phyloP scores from a whole-genome alignment of 208 protist genomes.

The Tritrichomonas foetus region DNA sequence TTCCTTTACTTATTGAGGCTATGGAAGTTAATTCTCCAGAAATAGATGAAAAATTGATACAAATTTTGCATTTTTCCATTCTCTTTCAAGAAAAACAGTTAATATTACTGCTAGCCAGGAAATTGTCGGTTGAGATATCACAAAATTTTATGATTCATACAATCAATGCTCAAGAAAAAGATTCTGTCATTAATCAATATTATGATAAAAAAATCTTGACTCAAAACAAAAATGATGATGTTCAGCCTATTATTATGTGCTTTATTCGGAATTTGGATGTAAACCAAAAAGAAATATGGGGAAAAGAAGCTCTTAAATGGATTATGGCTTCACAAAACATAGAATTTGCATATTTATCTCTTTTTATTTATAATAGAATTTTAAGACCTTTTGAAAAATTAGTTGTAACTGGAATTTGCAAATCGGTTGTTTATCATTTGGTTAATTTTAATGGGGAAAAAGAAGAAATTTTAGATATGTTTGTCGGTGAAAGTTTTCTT shows the following conservation, averaged over 20 bases:
- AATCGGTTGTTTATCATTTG: background rate
- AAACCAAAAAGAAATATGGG: too few relatives aligned
- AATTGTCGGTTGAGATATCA: too few relatives aligned
- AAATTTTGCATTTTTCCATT: background rate
- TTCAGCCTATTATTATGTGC: too few relatives aligned
- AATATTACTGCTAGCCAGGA: too few relatives aligned
- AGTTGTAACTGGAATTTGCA: background rate
- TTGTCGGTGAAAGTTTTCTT: constrained; percentile 2
- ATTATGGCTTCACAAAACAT: background rate
- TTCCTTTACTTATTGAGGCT: background rate
- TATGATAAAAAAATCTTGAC: background rate
- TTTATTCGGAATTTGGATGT: too few relatives aligned
- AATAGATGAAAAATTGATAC: background rate
- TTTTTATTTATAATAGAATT: background rate
- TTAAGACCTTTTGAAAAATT: background rate
- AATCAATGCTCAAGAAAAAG: background rate
- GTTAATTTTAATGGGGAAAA: background rate
- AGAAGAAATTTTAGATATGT: background rate
- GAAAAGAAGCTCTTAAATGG: background rate
- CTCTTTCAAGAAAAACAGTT: too few relatives aligned
- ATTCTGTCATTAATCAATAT: background rate
- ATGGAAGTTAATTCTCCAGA: background rate
- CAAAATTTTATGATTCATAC: background rate
- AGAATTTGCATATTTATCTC: background rate
- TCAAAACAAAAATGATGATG: too few relatives aligned